Conservation (phyloP, 1,284 basidiomycete species). For the Phlebopus sp. region DNA sequence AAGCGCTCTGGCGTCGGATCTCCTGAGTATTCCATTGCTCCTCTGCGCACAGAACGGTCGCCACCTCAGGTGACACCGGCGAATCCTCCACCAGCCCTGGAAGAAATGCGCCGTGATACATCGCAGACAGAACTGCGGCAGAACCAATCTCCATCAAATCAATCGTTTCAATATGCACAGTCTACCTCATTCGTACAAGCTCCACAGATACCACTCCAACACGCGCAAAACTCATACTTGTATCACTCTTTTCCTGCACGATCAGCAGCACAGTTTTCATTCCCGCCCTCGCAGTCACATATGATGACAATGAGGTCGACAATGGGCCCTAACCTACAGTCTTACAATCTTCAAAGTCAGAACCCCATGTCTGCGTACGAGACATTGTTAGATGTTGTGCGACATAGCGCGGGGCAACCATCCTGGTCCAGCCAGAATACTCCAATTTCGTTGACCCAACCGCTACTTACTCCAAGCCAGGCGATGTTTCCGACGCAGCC, state of each 20-base stretch:
- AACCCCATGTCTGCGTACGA: slow-evolving; percentile 27
- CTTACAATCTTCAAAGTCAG: slow-evolving; percentile 18
- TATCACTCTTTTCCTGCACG: slow-evolving; percentile 16
- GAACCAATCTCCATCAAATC: slow-evolving; percentile 8
- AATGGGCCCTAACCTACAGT: slow-evolving; percentile 8
- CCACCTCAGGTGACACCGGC: slow-evolving; percentile 1
- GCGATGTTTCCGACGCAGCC: slow-evolving; percentile 11
- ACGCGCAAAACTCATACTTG: slow-evolving; percentile 18
- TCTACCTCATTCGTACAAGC: slow-evolving; percentile 10
- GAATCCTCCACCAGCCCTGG: slow-evolving; percentile 1
- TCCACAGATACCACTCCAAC: slow-evolving; percentile 1
- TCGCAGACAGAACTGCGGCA: neutral
- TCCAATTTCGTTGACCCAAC: slow-evolving; percentile 18
- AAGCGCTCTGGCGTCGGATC: slow-evolving; percentile 3
- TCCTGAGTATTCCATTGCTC: slow-evolving; percentile 1
- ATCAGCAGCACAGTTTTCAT: slow-evolving; percentile 15
- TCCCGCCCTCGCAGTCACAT: slow-evolving; percentile 18
- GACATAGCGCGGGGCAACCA: slow-evolving; percentile 27
- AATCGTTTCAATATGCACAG: slow-evolving; percentile 15
- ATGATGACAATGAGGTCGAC: slow-evolving; percentile 18
- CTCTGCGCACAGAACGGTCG: neutral
- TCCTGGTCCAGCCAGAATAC: slow-evolving; percentile 18
- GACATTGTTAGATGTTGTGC: slow-evolving; percentile 34
- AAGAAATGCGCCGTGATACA: neutral
- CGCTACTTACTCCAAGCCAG: slow-evolving; percentile 1